Conservation (phyloP, 495 filamentous ascomycete genomes). For the Xylaria flabelliformis region DNA sequence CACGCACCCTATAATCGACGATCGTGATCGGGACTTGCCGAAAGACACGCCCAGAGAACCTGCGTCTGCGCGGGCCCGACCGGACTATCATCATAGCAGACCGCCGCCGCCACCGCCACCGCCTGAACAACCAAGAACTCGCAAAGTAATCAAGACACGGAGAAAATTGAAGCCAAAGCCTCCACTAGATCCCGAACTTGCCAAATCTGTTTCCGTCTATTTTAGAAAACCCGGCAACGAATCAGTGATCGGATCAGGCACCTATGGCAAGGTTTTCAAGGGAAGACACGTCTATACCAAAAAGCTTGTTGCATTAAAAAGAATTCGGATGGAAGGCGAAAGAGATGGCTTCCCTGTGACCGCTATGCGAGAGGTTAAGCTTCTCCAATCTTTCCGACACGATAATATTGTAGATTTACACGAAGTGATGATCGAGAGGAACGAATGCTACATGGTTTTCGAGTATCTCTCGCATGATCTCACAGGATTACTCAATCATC, state of each 20-base stretch:
- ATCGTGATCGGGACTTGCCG: conserved; percentile 56
- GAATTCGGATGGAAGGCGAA: conserved; percentile 88
- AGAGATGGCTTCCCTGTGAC: conserved; percentile 97
- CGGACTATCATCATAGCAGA: conserved; percentile 55
- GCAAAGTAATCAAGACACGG: conserved; percentile 70
- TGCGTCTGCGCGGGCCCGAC: conserved; percentile 58
- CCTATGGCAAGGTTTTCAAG: conserved; percentile 98
- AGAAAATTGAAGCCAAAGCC: conserved; percentile 76
- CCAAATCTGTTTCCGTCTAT: conserved; percentile 82
- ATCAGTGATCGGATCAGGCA: conserved; percentile 91
- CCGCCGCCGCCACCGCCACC: conserved; percentile 44
- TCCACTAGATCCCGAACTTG: conserved; percentile 71
- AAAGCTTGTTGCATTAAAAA: conserved; percentile 89
- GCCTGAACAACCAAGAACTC: conserved; percentile 51
- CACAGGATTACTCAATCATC: conserved; percentile 81
- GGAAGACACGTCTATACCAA: conserved; percentile 95
- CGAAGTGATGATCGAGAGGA: conserved; percentile 98
- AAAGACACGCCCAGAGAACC: conserved; percentile 57
- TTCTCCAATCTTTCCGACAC: conserved; percentile 92
- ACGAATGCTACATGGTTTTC: conserved; percentile 99
- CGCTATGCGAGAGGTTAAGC: conserved; percentile 93
- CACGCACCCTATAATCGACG: conserved; percentile 31
- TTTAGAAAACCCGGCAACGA: conserved; percentile 92
- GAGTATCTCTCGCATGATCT: conserved; percentile 95
- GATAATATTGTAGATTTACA: conserved; percentile 85